Percentiles rank a stretch among this genome's conserved stretches.
Conservation (phyloP, 345 rosid species). For the Bruguiera parviflora region DNA sequence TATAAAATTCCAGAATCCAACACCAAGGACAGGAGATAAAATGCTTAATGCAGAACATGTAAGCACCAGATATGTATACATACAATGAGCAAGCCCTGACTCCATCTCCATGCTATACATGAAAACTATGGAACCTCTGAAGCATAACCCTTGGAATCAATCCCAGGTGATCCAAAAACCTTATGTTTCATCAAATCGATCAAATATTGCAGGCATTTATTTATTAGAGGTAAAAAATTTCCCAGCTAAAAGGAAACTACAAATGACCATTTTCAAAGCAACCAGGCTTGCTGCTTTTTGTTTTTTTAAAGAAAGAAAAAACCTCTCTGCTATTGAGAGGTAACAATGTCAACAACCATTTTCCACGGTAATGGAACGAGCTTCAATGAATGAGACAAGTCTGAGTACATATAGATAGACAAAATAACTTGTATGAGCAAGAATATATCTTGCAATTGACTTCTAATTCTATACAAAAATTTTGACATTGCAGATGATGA, state of each 20-base stretch:
- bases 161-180: neutral
- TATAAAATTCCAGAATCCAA: slow-evolving; percentile 7
- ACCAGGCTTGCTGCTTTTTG: neutral
- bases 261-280: neutral
- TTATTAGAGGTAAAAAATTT: neutral
- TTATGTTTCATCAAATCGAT: neutral
- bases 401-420: neutral
- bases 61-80: neutral
- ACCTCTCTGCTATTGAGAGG: neutral
- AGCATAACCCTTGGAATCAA: neutral
- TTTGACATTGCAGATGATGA: too few species aligned
- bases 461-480: too few species aligned
- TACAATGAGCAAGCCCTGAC: neutral
- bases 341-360: neutral
- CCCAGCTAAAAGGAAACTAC: neutral
- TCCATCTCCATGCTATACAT: too few species aligned
- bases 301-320: neutral
- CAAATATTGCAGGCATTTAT: neutral
- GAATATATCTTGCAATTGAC: too few species aligned
- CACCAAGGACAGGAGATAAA: neutral
- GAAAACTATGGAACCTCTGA: neutral
- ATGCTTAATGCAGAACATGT: neutral
- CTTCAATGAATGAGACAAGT: neutral
- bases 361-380: neutral
- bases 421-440: neutral